These are phyloP conservation scores for Daldinia vernicosa DNA, from an alignment of 495 filamentous ascomycete species.

Conservation along the genomic window DNA sequence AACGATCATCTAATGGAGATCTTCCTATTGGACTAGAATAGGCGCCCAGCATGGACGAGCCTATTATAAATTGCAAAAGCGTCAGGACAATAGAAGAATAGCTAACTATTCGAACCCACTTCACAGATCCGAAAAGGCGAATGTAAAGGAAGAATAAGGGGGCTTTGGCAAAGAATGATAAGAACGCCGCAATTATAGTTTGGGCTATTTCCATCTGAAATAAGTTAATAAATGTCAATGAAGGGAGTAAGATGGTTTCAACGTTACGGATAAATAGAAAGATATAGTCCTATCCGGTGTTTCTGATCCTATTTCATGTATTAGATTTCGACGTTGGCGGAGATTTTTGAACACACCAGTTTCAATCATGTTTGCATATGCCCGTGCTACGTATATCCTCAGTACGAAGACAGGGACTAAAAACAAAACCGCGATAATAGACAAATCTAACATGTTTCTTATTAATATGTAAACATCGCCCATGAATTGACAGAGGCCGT, in stretches of 20 bases:
- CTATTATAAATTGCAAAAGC: background rate
- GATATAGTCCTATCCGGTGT: rapidly evolving
- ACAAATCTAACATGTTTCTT: background rate
- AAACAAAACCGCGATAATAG: background rate
- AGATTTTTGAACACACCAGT: background rate
- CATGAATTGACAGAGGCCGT: too few species aligned
- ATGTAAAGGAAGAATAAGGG: background rate
- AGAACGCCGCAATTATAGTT: background rate
- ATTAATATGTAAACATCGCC: too few species aligned
- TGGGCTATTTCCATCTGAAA: background rate
- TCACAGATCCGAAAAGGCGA: background rate
- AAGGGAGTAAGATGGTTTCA: too few species aligned
- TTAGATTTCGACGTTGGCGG: background rate
- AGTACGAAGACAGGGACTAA: background rate
- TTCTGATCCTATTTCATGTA: background rate
- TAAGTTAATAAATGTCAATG: background rate
- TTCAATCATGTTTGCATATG: background rate
- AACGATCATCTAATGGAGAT: too few species aligned
- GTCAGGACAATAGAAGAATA: background rate
- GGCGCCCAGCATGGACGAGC: background rate
- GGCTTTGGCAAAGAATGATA: conserved; percentile 1
- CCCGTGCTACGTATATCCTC: background rate
- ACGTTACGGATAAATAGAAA: background rate
- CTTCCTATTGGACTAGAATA: background rate
- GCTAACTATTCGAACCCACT: background rate